Base-by-base conservation (phyloP, 2,329 filamentous ascomycete species). In the Fusarium sambucinum region DNA sequence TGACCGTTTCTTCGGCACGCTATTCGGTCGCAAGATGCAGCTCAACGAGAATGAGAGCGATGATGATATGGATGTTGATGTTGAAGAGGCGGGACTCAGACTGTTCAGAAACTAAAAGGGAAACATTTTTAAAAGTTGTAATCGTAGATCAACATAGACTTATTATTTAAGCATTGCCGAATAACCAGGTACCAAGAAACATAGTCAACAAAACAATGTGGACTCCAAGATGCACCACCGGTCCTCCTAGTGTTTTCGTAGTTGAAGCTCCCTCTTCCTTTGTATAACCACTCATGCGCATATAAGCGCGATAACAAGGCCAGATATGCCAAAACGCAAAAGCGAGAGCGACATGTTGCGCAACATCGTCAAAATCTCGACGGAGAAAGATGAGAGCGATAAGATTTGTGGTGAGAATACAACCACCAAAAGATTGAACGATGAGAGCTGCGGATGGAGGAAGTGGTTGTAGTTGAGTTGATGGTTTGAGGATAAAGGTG, bases 1-100 rank as follows among this genome's bases (percentile, higher is more conserved):
- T 61, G 92, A 96, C 73, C 80, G 88, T 59, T 88, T 95, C 78
- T 94, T 94, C 76, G 89, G 89, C 16, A 91, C 90, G 27, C 78
- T 94, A 67, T 87, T 95, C 68, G 92, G 92, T 0, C 89, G 91
- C 74, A 90, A 88, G 77, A 84, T 90, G 76, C 82, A 85, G 71
- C 80, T 94, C 56, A 84, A 86, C 45, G 91, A 93, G 74, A 84
- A 85, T 3, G 82, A 83, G 54, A 81, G 77, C 6, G 82, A 81
- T 17, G 84, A 85, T 29, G 85, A 84, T 63, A 84, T 83, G 78
- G 82, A 82, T 46, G 82, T 83, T 73, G 83, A 83, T 61, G 81
- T 84, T 17, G 86, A 87, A 65, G 86, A 85, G 67, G 82, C 82
- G 30, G 85, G 84, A 1, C 74, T 89, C 44, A 81, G 82, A 69